Base-by-base conservation (phyloP, 116 monocot species). In the Zostera marina region DNA sequence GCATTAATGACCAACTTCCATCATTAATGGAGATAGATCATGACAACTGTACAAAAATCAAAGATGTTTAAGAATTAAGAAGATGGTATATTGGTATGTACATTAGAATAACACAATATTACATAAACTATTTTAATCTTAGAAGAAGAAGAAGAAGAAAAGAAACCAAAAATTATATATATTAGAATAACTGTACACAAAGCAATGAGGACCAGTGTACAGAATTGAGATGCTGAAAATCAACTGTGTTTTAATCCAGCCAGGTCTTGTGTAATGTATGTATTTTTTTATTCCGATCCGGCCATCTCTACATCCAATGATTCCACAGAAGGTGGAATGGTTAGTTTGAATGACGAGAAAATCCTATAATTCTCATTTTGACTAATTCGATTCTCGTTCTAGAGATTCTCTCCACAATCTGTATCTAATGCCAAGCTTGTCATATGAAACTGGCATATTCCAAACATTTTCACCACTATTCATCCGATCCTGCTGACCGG, bases 401-500 rank as follows among this genome's bases (percentile, higher is more conserved):
- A 93, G 63, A 15, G 88, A 70, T 41, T 84, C 81, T 66, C 93
- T 81, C 88, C 93, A 93, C 58, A 79, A 11, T 52, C 93, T 67
- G 38, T 93, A 93, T 39, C 93, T 79, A 5, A 93, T 22, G 0
- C 94, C 88, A 24, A 88, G 80, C 68, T 96, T 96, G 49, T 96
- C 94, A 38, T 96, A 96, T 8, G 80, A 74, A 13, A 96, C 82
- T 1, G 94, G 94, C 72, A 63, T 66, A 55, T 89, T 96, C 94
- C 94, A 96, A 7, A 96, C 68, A 67, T 96, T 88, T 19, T 77
- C 94, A 9, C 94, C 94, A 56, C 73, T 85, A 45, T 74, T 77
- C 94, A 96, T 96, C 62, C 94, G 63, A 1, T 88, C 94, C 54
- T 96, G 89, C 60, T 96, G 94, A 10, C 94, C 89, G 12, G 82